These are phyloP conservation scores for Phytopythium mirpurense DNA, from an alignment of 352 stramenopile species.

Conservation along the genomic window DNA sequence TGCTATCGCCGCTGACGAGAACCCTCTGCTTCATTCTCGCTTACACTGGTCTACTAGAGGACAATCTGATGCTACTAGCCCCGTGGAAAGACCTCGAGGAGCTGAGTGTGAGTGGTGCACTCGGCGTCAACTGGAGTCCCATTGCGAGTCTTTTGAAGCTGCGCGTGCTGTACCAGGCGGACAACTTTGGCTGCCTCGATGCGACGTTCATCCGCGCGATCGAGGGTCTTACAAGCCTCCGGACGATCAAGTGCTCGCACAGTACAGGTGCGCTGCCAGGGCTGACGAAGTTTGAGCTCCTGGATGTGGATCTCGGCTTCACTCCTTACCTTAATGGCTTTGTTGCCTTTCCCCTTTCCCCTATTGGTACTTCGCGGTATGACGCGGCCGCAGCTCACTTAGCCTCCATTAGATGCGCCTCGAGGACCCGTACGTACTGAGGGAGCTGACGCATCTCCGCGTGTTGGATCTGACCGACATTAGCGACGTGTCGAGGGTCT, in stretches of 20 bases:
- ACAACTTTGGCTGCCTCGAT: not conserved
- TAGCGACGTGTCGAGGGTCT: not conserved
- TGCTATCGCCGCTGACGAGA: not conserved
- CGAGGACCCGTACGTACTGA: not conserved
- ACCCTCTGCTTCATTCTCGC: too few species aligned
- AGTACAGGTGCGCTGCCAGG: not conserved
- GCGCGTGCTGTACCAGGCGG: not conserved
- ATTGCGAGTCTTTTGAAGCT: not conserved
- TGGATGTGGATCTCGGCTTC: not conserved
- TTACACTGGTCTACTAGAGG: not conserved
- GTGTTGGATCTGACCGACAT: not conserved
- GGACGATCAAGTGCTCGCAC: not conserved
- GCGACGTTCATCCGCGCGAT: not conserved
- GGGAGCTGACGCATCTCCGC: not conserved
- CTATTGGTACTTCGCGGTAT: not conserved
- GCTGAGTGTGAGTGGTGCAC: not conserved
- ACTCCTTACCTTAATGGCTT: not conserved
- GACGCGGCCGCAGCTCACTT: not conserved
- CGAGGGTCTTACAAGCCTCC: not conserved
- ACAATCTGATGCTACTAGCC: not conserved
- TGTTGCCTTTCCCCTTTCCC: not conserved
- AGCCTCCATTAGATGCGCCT: not conserved
- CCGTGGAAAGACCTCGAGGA: not conserved
- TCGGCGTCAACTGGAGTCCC: not conserved
- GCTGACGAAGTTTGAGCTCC: not conserved